Conservation (phyloP, 805 yeast genomes). For the Ogataea chonburiensis region DNA sequence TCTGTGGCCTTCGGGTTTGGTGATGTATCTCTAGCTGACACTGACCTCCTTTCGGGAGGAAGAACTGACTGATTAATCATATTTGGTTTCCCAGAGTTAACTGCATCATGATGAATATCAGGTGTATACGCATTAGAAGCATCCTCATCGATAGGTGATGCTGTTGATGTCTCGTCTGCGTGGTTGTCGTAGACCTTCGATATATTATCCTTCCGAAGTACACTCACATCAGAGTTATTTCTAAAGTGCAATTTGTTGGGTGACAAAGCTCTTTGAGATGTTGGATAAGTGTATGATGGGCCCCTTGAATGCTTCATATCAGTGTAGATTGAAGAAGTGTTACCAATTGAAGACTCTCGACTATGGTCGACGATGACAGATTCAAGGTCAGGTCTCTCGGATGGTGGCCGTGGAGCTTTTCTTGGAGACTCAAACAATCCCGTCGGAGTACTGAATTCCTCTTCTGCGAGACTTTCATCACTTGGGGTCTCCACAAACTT, state of each 20-base stretch:
- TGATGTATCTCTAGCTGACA: conserved; percentile 46
- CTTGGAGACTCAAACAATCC: conserved; percentile 61
- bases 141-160: too few species aligned
- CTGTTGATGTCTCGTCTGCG: too few species aligned
- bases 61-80: conserved; percentile 13
- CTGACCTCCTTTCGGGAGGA: conserved; percentile 45
- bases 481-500: conserved; percentile 11
- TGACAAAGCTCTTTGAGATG: conserved; percentile 14
- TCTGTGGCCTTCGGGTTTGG: conserved; percentile 23
- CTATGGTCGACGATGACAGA: conserved; percentile 22
- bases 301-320: conserved; percentile 36
- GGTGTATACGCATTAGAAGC: too few species aligned
- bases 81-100: conserved; percentile 16
- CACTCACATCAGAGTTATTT: conserved; percentile 43
- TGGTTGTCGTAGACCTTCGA: conserved; percentile 2
- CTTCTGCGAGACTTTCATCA: conserved; percentile 16
- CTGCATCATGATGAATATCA: too few species aligned
- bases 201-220: conserved; percentile 24
- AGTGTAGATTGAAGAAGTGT: conserved; percentile 45
- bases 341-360: conserved; percentile 30
- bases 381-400: conserved; percentile 27
- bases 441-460: conserved; percentile 17
- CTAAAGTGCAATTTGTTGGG: conserved; percentile 40
- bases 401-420: conserved; percentile 70
- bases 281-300: conserved; percentile 32